Evolutionary conservation across 352 stramenopile species (phyloP).

Genomic region (Phytophthora multivora): DNA sequence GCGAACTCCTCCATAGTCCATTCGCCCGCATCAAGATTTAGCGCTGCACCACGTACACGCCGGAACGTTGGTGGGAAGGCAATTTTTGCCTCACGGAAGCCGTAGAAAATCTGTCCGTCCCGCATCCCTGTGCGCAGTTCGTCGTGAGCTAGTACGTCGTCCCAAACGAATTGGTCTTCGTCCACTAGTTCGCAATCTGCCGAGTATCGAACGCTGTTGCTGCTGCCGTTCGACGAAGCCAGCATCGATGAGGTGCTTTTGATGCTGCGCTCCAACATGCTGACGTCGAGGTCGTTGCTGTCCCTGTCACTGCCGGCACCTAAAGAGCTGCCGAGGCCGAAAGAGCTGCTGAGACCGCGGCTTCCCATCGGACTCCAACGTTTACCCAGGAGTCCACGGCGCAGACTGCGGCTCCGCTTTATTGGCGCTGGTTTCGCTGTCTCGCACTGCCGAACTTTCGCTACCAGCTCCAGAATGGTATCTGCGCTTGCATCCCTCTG

Average conservation of each 20-base stretch:
- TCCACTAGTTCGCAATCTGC: constrained; percentile 46
- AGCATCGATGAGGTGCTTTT: constrained; percentile 31
- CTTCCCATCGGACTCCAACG: constrained; percentile 36
- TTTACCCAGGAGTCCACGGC: constrained; percentile 34
- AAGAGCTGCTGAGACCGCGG: constrained; percentile 29
- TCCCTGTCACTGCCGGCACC: constrained; percentile 30
- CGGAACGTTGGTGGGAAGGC: constrained; percentile 80
- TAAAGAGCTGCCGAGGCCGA: constrained; percentile 30
- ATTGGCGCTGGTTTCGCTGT: constrained; percentile 20
- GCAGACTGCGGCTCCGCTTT: constrained; percentile 34
- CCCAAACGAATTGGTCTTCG: constrained; percentile 54
- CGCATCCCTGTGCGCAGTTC: constrained; percentile 68
- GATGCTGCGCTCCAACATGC: constrained; percentile 42
- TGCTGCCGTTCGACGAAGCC: constrained; percentile 37
- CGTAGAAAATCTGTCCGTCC: constrained; percentile 68
- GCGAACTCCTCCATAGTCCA: constrained; percentile 32
- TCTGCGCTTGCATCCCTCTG: constrained; percentile 52
- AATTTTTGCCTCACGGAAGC: constrained; percentile 79
- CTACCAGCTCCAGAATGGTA: constrained; percentile 70
- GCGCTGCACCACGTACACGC: constrained; percentile 51
- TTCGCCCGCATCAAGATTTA: constrained; percentile 28
- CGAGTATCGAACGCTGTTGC: constrained; percentile 34
- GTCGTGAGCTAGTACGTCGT: constrained; percentile 73
- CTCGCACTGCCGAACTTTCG: constrained; percentile 46
- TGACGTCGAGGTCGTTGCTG: constrained; percentile 41